A percentile compares a stretch with the other conserved stretches of the same genome.
Conservation (phyloP, 2,329 filamentous ascomycete species). For the Leptoxyphium fumago region DNA sequence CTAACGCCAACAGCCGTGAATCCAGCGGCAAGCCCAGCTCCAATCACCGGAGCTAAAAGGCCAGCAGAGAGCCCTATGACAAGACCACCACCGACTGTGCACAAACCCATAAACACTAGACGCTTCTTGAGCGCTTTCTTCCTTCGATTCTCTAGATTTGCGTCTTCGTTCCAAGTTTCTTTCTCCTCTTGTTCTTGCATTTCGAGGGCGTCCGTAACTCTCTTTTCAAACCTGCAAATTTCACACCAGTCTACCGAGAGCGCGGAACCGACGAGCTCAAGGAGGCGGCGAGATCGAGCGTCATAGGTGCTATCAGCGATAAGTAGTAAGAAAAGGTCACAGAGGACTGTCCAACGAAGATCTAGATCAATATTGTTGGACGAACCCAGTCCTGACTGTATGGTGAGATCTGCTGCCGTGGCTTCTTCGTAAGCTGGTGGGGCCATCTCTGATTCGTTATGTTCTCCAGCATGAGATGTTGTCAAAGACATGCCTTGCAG, state of each 20-base stretch:
- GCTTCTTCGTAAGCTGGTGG: conserved; percentile 45
- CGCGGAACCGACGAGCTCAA: conserved; percentile 69
- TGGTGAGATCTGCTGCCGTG: conserved; percentile 58
- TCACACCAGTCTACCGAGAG: conserved; percentile 80
- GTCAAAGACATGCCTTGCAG: not conserved
- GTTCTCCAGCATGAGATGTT: not conserved
- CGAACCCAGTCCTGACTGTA: conserved; percentile 65
- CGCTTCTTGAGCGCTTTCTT: conserved; percentile 70
- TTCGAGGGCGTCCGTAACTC: conserved; percentile 88
- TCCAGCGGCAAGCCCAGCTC: conserved; percentile 80
- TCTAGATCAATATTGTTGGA: conserved; percentile 87
- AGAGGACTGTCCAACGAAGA: conserved; percentile 89
- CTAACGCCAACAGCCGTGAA: conserved; percentile 90
- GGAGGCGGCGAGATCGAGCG: conserved; percentile 64
- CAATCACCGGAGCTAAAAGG: conserved; percentile 81
- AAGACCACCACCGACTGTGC: conserved; percentile 84
- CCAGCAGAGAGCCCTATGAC: conserved; percentile 93
- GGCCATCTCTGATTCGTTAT: not conserved
- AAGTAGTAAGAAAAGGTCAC: conserved; percentile 87
- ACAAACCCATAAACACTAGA: conserved; percentile 90
- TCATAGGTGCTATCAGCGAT: conserved; percentile 95
- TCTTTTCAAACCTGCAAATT: conserved; percentile 92
- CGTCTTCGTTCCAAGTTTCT: conserved; percentile 95
- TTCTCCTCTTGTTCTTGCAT: conserved; percentile 93
- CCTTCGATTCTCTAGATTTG: conserved; percentile 74